Conservation (phyloP, 495 filamentous ascomycete species). For the Stereocaulon alpinum region DNA sequence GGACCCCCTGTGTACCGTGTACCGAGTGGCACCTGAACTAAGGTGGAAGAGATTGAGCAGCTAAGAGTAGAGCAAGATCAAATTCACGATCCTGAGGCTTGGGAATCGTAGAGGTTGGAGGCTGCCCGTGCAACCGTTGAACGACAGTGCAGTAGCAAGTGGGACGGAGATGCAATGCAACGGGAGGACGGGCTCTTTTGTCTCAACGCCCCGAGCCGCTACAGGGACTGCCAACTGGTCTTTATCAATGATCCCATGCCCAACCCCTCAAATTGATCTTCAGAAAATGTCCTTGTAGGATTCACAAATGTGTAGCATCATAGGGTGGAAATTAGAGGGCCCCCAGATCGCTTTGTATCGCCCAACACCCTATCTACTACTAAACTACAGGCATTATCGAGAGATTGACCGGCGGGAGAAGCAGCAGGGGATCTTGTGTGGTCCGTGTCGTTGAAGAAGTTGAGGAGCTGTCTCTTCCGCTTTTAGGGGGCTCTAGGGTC, state of each 20-base stretch:
- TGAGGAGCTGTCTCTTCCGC: conserved; percentile 16
- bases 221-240: conserved; percentile 9
- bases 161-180: conserved; percentile 13
- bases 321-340: neutral
- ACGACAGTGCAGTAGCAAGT: conserved; percentile 10
- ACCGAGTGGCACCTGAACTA: neutral
- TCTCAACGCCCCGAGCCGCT: conserved; percentile 16
- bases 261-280: neutral
- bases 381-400: conserved; percentile 6
- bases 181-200: conserved; percentile 19
- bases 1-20: neutral
- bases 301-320: neutral
- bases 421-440: conserved; percentile 7
- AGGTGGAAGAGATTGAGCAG: neutral
- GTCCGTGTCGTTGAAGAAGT: conserved; percentile 11
- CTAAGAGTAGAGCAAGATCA: neutral
- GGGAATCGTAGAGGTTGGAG: neutral
- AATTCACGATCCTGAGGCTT: conserved; percentile 1
- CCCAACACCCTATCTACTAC: neutral
- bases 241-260: neutral
- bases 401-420: conserved; percentile 13
- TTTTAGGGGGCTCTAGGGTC: conserved; percentile 11
- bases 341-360: conserved; percentile 2
- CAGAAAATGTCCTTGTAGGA: neutral
- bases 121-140: conserved; percentile 5